Evolutionary conservation across 148 eudicot species (phyloP), one percentile per base, ranked within the genome.

Genomic region (Vaccinium myrtillus): DNA sequence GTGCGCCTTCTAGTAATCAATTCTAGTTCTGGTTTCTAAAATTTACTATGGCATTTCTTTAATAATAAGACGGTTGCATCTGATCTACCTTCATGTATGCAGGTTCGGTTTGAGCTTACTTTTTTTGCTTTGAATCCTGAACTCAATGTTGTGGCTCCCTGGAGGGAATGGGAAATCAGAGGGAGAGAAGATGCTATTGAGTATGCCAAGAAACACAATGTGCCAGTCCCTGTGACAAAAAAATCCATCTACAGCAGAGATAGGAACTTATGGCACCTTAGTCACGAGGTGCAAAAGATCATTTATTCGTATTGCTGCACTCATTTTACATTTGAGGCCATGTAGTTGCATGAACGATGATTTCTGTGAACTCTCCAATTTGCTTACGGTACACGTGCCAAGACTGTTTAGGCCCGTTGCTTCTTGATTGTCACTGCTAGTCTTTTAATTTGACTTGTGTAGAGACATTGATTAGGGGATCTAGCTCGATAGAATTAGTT

Each of bases 151-250:
- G 96, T 95, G 80, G 98, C 93, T 81, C 98, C 98, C 75, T 93
- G 95, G 97, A 95, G 98, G 88, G 97, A 95, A 84, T 95, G 98
- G 97, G 97, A 95, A 50, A 95, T 95, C 76, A 87, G 76, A 27
- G 98, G 98, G 80, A 88, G 98, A 83, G 98, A 95, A 90, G 98
- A 95, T 89, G 98, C 98, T 25, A 92, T 95, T 85, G 98, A 95
- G 84, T 95, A 95, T 86, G 98, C 98, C 13, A 89, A 91, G 79
- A 95, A 90, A 84, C 98, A 95, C 80, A 92, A 92, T 84, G 92
- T 95, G 74, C 94, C 98, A 8, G 97, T 95, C 79, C 97, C 98
- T 39, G 98, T 95, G 51, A 93, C 97, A 71, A 95, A 93, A 90
- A 95, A 95, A 90, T 95, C 98, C 36, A 95, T 95, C 69, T 95